These are phyloP conservation scores for Coemansia sp. DNA, from an alignment of 192 early-diverging fungal species.

Conservation along the genomic window DNA sequence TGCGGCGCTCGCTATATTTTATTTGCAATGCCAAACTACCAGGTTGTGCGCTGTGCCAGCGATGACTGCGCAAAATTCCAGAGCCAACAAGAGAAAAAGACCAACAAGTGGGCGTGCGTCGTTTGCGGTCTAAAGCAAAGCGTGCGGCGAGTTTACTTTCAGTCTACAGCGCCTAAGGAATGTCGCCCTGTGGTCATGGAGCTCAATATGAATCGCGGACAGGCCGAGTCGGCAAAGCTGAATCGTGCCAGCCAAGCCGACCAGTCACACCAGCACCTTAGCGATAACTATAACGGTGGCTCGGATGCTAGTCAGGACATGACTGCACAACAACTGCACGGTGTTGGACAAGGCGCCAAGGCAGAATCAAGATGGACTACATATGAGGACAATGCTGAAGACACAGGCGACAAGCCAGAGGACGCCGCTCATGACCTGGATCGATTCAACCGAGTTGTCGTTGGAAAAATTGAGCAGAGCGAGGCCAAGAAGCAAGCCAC, in stretches of 20 bases:
- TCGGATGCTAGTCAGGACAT: background rate
- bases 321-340: background rate
- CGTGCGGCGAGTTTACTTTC: constrained; percentile 41
- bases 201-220: constrained; percentile 48
- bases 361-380: constrained; percentile 28
- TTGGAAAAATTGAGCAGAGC: constrained; percentile 6
- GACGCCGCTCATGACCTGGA: constrained; percentile 8
- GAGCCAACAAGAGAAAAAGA: constrained; percentile 56
- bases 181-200: constrained; percentile 46
- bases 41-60: constrained; percentile 52
- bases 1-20: no score
- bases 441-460: constrained; percentile 16
- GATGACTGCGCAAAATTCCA: constrained; percentile 51
- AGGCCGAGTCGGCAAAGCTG: constrained; percentile 2
- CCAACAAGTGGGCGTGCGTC: constrained; percentile 50
- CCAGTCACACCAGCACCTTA: background rate
- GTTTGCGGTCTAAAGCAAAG: constrained; percentile 56
- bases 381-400: constrained; percentile 5
- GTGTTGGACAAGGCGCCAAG: background rate
- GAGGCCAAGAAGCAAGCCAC: background rate
- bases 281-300: no score
- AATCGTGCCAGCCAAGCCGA: background rate
- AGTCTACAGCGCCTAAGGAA: constrained; percentile 44
- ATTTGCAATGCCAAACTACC: constrained; percentile 42
- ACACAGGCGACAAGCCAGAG: background rate